Evolutionary conservation across 768 basidiomycete species (phyloP), one percentile per base, ranked within the genome.

Genomic region (Leccinum boreale): DNA sequence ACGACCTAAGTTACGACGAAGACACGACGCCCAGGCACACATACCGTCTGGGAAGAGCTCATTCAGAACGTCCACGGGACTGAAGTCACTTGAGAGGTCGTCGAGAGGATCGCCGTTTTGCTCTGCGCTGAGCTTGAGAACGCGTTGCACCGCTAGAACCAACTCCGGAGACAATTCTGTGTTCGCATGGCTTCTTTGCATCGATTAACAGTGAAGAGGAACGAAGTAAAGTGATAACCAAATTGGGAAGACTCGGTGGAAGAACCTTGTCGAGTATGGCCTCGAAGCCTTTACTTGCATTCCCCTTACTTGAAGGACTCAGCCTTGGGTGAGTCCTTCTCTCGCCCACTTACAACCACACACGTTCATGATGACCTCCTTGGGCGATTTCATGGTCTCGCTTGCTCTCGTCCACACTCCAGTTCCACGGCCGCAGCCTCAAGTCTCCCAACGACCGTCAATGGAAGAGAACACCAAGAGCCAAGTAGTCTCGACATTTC

Each of bases 1-100:
- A 36, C 29, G 48, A 46, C 19, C 39, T 23, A 50, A 33, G 28
- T 55, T 46, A 58, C 44, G 8, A 57, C 62, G 5, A 12, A 29
- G 26, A 36, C 19, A 29, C 12, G 45, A 50, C 14, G 44, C 19
- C 28, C 47, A 51, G n/a, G 26, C 64, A 79, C 76, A 54, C 60
- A 44, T 44, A 91, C 92, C 91, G 72, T 92, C 80, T 1, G 92
- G 92, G 66, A 94, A 92, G 63, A 89, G 81, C 29, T 79, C 78
- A 61, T 94, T 71, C 51, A 74, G 65, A 47, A 85, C 76, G 55
- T 79, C 77, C 9, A 83, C 72, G 0, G 83, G 77, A 61, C 76
- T 79, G 72, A 89, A 88, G 52, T 80, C 75, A 55, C 78, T 79
- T 3, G 85, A 79, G 49, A 87, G 70, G 42, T 74, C 77, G 64